Base-by-base conservation (phyloP, 495 filamentous ascomycete species). In the Choiromyces venosus region DNA sequence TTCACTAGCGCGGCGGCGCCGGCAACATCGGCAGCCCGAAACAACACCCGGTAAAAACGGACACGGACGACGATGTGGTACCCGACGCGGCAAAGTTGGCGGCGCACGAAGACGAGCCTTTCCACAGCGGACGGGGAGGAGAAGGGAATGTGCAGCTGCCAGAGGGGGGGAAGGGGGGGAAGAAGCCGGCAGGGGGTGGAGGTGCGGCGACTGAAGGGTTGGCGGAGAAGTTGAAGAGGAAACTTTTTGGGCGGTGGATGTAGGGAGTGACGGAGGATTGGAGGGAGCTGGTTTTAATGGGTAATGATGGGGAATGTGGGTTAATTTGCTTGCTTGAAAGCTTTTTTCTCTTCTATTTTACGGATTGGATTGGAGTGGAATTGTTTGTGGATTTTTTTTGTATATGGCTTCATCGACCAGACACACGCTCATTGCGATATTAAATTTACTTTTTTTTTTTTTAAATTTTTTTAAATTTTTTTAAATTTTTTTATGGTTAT, bases 11-110 rank as follows among this genome's bases (percentile, higher is more conserved):
- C 72, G 79, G 79, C 38, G 79, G 79, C 44, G 79, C 78, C 25
- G 79, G 71, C 29, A 81, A 81, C 35, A 81, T 81, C 66, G 79
- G 75, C 38, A 73, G 72, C 25, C 79, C 79, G 16, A 67, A 40
- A 37, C 69, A 68, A 12, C 64, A 66, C 33, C 66, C 78, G 36
- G 70, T 74, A 37, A 70, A 42, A 33, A 74, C 78, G 1, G 72
- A 71, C 5, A 52, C n/a, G 25, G 79, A 81, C 65, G 79, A 80
- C 38, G 79, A 81, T 40, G 76, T 81, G 37, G 69, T 81, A 5
- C 79, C 79, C 21, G 75, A 78, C 29, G 69, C 68, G 25, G 78
- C 79, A 35, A 78, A 65, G 33, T 37, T 81, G 44, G 65, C 39
- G 14, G 44, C 42, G 29, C 71, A 72, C 37, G 70, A 78, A 9